Evolutionary conservation across 306 rosid genomes (phyloP).

Genomic region (Morella rubra): DNA sequence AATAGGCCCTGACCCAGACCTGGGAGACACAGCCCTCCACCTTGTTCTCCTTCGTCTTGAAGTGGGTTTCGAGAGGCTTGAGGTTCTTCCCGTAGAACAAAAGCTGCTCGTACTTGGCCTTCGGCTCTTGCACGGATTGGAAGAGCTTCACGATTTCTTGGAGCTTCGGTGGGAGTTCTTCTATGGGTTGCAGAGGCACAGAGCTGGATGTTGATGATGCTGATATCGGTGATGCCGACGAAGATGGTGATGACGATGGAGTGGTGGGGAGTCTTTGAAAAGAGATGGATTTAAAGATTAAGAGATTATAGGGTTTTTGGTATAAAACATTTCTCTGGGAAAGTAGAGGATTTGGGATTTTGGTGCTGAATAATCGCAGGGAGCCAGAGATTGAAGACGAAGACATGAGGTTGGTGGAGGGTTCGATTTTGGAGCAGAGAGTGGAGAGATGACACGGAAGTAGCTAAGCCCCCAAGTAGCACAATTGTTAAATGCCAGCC

Average conservation of each 20-base stretch:
- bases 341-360: conserved; percentile 27
- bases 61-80: conserved; percentile 63
- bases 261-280: conserved; percentile 58
- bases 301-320: conserved; percentile 14
- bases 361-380: conserved; percentile 49
- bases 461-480: too few species aligned
- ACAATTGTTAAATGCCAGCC: too few species aligned
- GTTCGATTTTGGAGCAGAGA: too few species aligned
- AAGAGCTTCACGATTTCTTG: conserved; percentile 81
- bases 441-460: too few species aligned
- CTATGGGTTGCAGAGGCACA: conserved; percentile 61
- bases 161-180: conserved; percentile 95
- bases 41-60: conserved; percentile 70
- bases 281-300: conserved; percentile 52
- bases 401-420: conserved; percentile 33
- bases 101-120: conserved; percentile 87
- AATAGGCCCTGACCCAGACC: conserved; percentile 95
- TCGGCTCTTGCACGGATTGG: conserved; percentile 76
- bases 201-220: conserved; percentile 39
- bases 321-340: conserved; percentile 12
- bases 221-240: neutral
- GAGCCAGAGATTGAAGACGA: conserved; percentile 52
- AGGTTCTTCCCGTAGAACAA: conserved; percentile 84
- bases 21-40: conserved; percentile 97
- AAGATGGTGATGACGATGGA: conserved; percentile 13